Base-by-base conservation (phyloP, 495 filamentous ascomycete species). In the Friedmanniomyces endolithicus region DNA sequence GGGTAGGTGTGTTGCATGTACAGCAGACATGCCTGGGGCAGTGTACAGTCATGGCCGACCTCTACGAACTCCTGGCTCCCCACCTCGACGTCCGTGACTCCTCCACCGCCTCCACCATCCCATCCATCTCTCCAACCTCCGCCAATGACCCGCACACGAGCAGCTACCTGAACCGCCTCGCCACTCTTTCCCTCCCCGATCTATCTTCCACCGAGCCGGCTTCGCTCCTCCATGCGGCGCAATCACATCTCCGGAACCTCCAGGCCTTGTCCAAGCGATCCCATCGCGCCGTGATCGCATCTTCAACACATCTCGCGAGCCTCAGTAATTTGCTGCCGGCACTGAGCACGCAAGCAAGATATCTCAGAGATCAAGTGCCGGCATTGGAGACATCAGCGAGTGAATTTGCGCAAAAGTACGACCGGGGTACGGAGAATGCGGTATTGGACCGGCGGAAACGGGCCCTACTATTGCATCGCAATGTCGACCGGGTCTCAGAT, bases 221-320 rank as follows among this genome's bases (percentile, higher is more conserved):
- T 53, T 85, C 86, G 0, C 76, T 97, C 41, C 69, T 82, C 0
- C 87, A 95, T 60, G 77, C 85, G 44, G 82, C 83, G 7, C 88
- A 96, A 57, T 85, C 85, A 0, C 80, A 85, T n/a, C 77, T 87
- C 11, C 78, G 92, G 31, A 94, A 88, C 11, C 77, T 97, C 1
- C 92, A 99, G 64, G 78, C 82, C 0, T 78, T 97, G 48, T 90
- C 88, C 27, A 89, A 92, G 57, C 86, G 87, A 57, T 96, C 92
- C n/a, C 84, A 97, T 65, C 85, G 86, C 62, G 73, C 86, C 37
- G 82, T 97, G 56, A 87, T 97, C 60, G 74, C 78, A 34, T 92
- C 90, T 14, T 79, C 88, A 20, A 75, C 80, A 58, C 82, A 86
- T 62, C 79, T 97, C 53, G 78, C 84, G 0, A 81, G 81, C 7